Evolutionary conservation across 2,329 filamentous ascomycete species (phyloP), one percentile per base, ranked within the genome.

Genomic region (Penicillium freii): DNA sequence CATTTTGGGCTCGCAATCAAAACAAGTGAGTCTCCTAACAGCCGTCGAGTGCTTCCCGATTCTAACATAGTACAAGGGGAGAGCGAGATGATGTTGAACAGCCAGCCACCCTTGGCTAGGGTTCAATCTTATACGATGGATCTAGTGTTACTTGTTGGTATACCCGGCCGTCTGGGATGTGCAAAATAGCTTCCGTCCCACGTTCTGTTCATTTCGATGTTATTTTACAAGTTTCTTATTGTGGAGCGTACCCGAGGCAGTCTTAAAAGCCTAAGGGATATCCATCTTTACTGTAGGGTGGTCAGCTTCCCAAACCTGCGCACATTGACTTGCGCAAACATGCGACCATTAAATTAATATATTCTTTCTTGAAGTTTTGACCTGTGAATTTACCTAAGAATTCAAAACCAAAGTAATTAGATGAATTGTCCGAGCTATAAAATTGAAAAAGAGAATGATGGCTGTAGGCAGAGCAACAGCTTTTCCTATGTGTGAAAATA

Each of bases 1-100:
- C 25, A 1, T 29, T 65, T 6, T 69, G 66, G 66, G 29, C 25
- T 13, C 42, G 47, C 11, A 23, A 23, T 4, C 31, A 52, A 8
- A 11, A 36, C 3, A 61, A 52, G 60, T 62, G 15, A 55, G 56
- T 23, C n/a, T 23, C 21, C 13, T 36, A 17, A 34, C 34, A 40
- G 2, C 3, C 0, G 6, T 15, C 1, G 8, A 21, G 9, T 17
- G 4, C 1, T 39, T 51, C 7, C 11, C 31, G 5, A 1, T 42
- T 31, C 42, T 59, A 6, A 53, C 40, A 19, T 5, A 17, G 21
- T 31, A 2, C 4, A 23, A 36, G 21, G 9, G 39, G 21, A 27
- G 29, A 38, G 5, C 23, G n/a, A 52, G 10, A 21, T 1, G 50
- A 52, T 29, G 7, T 43, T 27, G 50, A 52, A 5, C 38, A 44